Evolutionary conservation across 129 eudicot genomes (phyloP).

Genomic region (Tagetes patula): DNA sequence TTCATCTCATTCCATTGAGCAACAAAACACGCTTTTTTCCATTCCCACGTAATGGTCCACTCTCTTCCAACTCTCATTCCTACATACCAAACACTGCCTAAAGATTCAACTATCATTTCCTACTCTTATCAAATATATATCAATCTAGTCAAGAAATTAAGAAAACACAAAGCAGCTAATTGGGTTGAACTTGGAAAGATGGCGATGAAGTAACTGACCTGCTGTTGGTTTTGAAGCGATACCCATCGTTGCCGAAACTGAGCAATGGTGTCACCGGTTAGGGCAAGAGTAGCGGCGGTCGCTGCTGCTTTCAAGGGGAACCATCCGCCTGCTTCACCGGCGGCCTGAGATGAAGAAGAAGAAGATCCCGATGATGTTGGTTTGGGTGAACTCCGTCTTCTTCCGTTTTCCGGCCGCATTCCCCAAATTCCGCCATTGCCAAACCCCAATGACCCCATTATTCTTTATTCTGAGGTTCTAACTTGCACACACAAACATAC

Average conservation of each 20-base stretch:
- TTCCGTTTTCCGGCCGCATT: slow-evolving; percentile 36
- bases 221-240: slow-evolving; percentile 20
- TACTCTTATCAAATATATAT: too few species aligned
- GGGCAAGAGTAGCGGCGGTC: slow-evolving; percentile 73
- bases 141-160: too few species aligned
- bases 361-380: slow-evolving; percentile 30
- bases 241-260: slow-evolving; percentile 68
- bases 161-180: too few species aligned
- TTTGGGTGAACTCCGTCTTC: slow-evolving; percentile 28
- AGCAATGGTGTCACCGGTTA: slow-evolving; percentile 92
- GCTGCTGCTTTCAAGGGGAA: slow-evolving; percentile 76
- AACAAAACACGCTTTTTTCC: too few species aligned
- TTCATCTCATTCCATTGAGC: too few species aligned
- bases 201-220: slow-evolving; percentile 34
- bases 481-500: not conserved
- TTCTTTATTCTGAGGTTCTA: slow-evolving; percentile 17
- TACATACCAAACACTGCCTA: too few species aligned
- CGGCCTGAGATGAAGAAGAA: slow-evolving; percentile 7
- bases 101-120: too few species aligned
- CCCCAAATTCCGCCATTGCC: slow-evolving; percentile 63
- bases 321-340: slow-evolving; percentile 34
- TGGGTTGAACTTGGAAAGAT: too few species aligned
- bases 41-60: too few species aligned
- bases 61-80: too few species aligned
- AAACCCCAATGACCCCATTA: slow-evolving; percentile 49